Evolutionary conservation across 192 early-diverging fungal species (phyloP), one percentile per base, ranked within the genome.

Genomic region (Endogone sp.): DNA sequence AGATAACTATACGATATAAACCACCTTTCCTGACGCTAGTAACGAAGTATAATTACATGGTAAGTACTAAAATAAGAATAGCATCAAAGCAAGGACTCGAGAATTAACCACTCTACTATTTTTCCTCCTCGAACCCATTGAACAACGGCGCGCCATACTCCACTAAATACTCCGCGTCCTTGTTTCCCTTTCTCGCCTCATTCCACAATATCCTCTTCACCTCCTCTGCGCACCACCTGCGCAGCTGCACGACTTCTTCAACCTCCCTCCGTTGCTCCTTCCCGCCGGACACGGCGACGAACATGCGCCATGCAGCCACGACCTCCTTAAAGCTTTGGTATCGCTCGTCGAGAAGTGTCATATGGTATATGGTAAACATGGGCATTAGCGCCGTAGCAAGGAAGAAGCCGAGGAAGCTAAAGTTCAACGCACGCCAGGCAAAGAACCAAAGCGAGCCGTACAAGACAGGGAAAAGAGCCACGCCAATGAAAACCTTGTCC

Each of bases 281-380:
- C 37, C 37, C 73, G 4, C 67, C 68, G 3, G 64, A 63, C 28
- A 75, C 63, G 20, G 77, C 77, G 25, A 74, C 56, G 27, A 74
- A 74, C n/a, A 75, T 74, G 20, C 77, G 65, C 67, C 73, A 79
- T 2, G 72, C 70, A 0, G 72, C 72, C 20, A 74, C 66, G 3
- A 79, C 66, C 28, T 74, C 65, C 29, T 79, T 79, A 3, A 67
- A 31, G 56, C 71, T 65, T 60, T 79, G 72, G 25, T 79, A 79
- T 16, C 73, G 73, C 30, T 71, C 71, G 60, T 79, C 77, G 0
- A 79, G 55, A 11, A 79, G 64, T 3, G 69, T 63, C 61, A 79
- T 77, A 67, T 82, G 81, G 68, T 82, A 79, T 68, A 77, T 74
- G 16, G 70, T 77, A 64, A 82, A 82, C n/a, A 74, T 66, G n/a